Percentiles rank a stretch among this genome's conserved stretches.
Conservation (phyloP, 2,329 filamentous ascomycete genomes). For the Alternaria sp. region DNA sequence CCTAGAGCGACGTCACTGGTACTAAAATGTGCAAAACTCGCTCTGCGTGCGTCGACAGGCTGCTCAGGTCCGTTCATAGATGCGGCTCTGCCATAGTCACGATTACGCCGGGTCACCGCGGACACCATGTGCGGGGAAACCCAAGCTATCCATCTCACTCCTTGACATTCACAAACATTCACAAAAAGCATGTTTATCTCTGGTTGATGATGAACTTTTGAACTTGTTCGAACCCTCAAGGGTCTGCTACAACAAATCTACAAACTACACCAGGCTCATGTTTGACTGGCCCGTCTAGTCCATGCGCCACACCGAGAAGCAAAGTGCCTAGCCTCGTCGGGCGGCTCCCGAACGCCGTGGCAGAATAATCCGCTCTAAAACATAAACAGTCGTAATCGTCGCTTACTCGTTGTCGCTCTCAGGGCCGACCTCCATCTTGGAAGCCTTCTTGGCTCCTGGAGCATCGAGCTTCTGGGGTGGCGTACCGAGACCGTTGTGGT, state of each 20-base stretch:
- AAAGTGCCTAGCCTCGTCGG: constrained; percentile 17
- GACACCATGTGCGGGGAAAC: constrained; percentile 16
- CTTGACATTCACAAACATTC: constrained; percentile 4
- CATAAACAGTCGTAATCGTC: constrained; percentile 25
- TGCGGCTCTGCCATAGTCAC: constrained; percentile 9
- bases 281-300: constrained; percentile 21
- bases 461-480: constrained; percentile 41
- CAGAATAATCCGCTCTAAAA: constrained; percentile 29
- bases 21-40: neutral
- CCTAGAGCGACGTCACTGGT: no score
- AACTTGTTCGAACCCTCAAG: constrained; percentile 6
- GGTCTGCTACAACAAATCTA: constrained; percentile 18
- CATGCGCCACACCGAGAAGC: constrained; percentile 25
- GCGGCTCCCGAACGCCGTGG: constrained; percentile 32
- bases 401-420: constrained; percentile 45
- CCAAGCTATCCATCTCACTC: neutral
- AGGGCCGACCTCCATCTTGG: constrained; percentile 48
- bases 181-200: neutral
- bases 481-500: constrained; percentile 85
- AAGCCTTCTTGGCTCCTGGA: constrained; percentile 37
- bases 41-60: neutral
- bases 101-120: constrained; percentile 11
- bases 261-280: constrained; percentile 25
- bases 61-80: neutral
- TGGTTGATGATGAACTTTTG: neutral